These are phyloP conservation scores for Thelephora terrestris DNA, from an alignment of 1,284 basidiomycete species.

Conservation along the genomic window DNA sequence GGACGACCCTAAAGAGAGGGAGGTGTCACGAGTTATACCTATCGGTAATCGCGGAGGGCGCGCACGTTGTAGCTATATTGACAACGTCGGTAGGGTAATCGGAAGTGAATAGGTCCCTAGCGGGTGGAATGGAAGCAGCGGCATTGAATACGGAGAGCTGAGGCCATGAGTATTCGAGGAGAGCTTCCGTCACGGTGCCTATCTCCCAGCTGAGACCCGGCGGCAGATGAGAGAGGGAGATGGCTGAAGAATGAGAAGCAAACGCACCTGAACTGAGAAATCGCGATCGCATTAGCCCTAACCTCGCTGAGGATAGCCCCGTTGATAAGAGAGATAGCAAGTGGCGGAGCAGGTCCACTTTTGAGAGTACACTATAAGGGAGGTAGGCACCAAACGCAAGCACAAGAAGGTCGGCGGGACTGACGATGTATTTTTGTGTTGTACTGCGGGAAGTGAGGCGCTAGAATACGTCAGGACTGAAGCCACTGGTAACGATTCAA, in stretches of 20 bases:
- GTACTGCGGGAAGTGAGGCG: too few species aligned
- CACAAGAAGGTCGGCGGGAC: too few species aligned
- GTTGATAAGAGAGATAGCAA: constrained; percentile 3
- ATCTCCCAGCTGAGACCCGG: constrained; percentile 51
- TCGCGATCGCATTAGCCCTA: constrained; percentile 16
- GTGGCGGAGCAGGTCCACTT: too few species aligned
- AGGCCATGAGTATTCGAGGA: constrained; percentile 51
- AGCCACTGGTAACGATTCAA: too few species aligned
- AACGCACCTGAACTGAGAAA: constrained; percentile 22
- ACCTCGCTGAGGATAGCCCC: constrained; percentile 13
- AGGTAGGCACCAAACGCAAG: too few species aligned
- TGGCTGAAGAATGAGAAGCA: background rate
- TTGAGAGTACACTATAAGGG: too few species aligned
- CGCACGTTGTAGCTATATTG: constrained; percentile 30
- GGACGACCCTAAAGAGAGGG: constrained; percentile 23
- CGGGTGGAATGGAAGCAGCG: constrained; percentile 28
- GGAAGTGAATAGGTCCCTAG: constrained; percentile 16
- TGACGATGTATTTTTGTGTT: too few species aligned
- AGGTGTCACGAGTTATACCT: background rate
- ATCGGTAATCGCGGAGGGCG: background rate
- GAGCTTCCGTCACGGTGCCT: constrained; percentile 53
- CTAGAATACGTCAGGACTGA: too few species aligned
- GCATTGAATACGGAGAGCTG: constrained; percentile 42
- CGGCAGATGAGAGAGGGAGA: background rate
- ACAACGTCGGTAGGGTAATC: constrained; percentile 30